Conservation (phyloP, 1,284 basidiomycete genomes). For the Sphagnurus paluster region DNA sequence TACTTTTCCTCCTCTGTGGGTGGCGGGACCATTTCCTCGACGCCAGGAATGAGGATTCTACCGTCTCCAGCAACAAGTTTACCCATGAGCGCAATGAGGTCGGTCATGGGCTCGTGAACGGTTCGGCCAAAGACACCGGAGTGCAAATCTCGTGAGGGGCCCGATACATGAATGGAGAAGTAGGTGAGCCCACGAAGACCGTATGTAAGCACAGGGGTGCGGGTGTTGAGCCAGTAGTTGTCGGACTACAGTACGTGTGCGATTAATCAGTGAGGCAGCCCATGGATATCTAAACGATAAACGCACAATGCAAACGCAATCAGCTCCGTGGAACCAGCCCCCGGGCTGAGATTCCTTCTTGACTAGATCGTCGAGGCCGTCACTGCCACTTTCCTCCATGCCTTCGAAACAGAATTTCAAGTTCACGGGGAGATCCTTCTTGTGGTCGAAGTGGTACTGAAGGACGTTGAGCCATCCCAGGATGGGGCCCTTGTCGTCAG, state of each 20-base stretch:
- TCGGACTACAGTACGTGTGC: conserved; percentile 64
- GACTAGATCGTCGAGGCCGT: conserved; percentile 92
- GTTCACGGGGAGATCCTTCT: conserved; percentile 89
- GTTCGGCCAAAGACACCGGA: conserved; percentile 89
- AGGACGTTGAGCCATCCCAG: conserved; percentile 96
- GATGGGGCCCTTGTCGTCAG: conserved; percentile 93
- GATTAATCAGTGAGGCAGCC: neutral
- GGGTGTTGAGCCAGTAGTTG: conserved; percentile 84
- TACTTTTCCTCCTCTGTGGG: conserved; percentile 80
- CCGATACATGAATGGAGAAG: conserved; percentile 83
- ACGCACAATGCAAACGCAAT: conserved; percentile 92
- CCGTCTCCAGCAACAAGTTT: conserved; percentile 86
- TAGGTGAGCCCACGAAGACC: conserved; percentile 89
- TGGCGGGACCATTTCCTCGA: conserved; percentile 84
- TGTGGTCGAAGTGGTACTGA: conserved; percentile 79
- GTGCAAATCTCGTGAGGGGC: conserved; percentile 90
- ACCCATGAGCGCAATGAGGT: conserved; percentile 77
- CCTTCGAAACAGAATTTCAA: conserved; percentile 95
- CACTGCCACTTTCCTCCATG: conserved; percentile 97
- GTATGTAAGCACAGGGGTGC: conserved; percentile 76
- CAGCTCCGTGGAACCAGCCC: conserved; percentile 87
- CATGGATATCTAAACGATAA: neutral
- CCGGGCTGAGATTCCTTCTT: conserved; percentile 71
- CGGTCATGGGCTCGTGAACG: conserved; percentile 90
- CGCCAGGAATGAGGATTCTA: conserved; percentile 88